Conservation (phyloP, 2,329 filamentous ascomycete genomes). For the Cercospora zeae-maydis region DNA sequence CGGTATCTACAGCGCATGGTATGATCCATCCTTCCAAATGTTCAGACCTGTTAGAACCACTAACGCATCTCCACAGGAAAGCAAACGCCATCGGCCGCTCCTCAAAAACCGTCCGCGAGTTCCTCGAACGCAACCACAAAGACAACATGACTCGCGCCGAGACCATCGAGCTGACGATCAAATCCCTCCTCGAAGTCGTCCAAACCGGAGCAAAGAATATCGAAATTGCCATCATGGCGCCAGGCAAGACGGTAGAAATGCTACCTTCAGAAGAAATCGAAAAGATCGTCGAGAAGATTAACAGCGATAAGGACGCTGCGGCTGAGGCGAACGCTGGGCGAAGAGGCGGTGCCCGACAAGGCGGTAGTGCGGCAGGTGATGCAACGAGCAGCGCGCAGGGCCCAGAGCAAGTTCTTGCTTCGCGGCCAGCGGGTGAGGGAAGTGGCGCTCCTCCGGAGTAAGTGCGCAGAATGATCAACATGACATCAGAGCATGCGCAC, state of each 20-base stretch:
- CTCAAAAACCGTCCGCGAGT: conserved; percentile 98
- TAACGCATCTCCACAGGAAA: conserved; percentile 63
- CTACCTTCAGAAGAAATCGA: conserved; percentile 94
- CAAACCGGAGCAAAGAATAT: conserved; percentile 99
- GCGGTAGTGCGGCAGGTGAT: conserved; percentile 25
- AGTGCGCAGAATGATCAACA: background rate
- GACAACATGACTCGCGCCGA: conserved; percentile 94
- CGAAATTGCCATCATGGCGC: conserved; percentile 97
- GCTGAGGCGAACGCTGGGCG: conserved; percentile 92
- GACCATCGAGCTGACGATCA: conserved; percentile 95
- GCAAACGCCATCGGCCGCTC: conserved; percentile 97
- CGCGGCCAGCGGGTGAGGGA: conserved; percentile 36
- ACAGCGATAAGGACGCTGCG: conserved; percentile 93
- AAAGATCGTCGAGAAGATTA: conserved; percentile 96
- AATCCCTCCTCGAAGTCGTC: conserved; percentile 95
- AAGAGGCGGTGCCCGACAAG: conserved; percentile 51
- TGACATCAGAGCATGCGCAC: background rate
- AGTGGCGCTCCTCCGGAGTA: conserved; percentile 24
- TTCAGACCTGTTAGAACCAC: conserved; percentile 20
- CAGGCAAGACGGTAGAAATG: conserved; percentile 87
- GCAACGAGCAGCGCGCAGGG: conserved; percentile 28
- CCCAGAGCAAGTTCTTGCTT: conserved; percentile 36
- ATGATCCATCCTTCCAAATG: conserved; percentile 38
- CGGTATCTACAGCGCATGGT: conserved; percentile 99
- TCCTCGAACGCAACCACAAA: conserved; percentile 98